Evolutionary conservation across 2,329 filamentous ascomycete species (phyloP).

Genomic region (Cladosporium sp.): DNA sequence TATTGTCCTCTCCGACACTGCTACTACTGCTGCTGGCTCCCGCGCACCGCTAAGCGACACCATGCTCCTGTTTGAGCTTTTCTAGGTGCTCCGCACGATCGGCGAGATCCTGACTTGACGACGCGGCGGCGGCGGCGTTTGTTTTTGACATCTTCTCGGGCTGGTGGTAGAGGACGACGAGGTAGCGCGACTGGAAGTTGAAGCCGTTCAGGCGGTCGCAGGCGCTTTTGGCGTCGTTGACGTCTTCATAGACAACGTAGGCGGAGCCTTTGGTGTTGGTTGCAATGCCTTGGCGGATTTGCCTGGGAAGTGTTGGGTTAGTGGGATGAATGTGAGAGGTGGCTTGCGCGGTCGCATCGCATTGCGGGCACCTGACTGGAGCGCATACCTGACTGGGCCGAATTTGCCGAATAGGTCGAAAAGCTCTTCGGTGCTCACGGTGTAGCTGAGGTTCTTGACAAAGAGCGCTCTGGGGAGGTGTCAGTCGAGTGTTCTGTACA

Average conservation of each 20-base stretch:
- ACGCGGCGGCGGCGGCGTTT: constrained; percentile 11
- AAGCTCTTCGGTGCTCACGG: constrained; percentile 95
- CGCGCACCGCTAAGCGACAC: constrained; percentile 75
- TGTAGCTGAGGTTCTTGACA: constrained; percentile 99
- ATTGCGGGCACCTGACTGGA: background rate
- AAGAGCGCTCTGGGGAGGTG: constrained; percentile 79
- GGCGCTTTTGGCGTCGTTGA: constrained; percentile 96
- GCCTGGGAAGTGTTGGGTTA: constrained; percentile 55
- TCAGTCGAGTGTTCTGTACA: constrained; percentile 12
- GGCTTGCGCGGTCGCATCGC: constrained; percentile 36
- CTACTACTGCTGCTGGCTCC: constrained; percentile 28
- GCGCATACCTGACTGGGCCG: constrained; percentile 81
- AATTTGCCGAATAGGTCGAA: constrained; percentile 99
- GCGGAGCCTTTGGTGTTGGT: constrained; percentile 97
- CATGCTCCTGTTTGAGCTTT: constrained; percentile 95
- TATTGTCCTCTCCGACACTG: constrained; percentile 21
- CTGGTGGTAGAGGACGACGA: constrained; percentile 82
- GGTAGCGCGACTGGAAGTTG: constrained; percentile 99
- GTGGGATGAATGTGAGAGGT: constrained; percentile 1
- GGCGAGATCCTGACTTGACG: constrained; percentile 66
- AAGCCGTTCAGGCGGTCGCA: constrained; percentile 99
- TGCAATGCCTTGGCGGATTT: constrained; percentile 97
- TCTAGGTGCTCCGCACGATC: constrained; percentile 96
- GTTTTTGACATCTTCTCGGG: constrained; percentile 78
- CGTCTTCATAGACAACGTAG: constrained; percentile 99